Conservation (phyloP, 345 rosid species). For the Eucalyptus polyanthemos region DNA sequence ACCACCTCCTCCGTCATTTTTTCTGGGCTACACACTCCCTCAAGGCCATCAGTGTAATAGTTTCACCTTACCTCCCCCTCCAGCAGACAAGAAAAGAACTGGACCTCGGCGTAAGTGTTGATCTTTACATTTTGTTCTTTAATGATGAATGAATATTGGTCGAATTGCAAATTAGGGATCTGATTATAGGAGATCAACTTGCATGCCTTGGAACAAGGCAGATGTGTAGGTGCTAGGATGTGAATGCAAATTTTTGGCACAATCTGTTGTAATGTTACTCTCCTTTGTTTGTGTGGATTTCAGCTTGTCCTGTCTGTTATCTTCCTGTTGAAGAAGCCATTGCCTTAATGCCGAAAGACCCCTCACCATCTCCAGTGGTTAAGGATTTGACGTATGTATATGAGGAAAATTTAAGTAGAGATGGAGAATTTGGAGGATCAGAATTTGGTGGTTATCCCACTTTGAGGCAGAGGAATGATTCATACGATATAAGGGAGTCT, state of each 20-base stretch:
- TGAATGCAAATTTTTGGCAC: neutral
- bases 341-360: constrained; percentile 70
- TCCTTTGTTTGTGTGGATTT: neutral
- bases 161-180: neutral
- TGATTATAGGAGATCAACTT: neutral
- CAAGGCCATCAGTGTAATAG: constrained; percentile 86
- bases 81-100: constrained; percentile 85
- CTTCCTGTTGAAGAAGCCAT: constrained; percentile 92
- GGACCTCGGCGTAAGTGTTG: constrained; percentile 88
- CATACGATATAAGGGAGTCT: constrained; percentile 69
- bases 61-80: constrained; percentile 94
- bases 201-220: neutral
- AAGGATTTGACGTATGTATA: constrained; percentile 60
- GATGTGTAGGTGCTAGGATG: neutral
- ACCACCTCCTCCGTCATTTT: constrained; percentile 66
- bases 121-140: neutral
- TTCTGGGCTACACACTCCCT: constrained; percentile 88
- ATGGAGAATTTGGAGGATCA: constrained; percentile 89
- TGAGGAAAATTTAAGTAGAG: constrained; percentile 49
- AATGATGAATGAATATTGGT: neutral
- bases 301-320: constrained; percentile 99
- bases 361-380: constrained; percentile 77
- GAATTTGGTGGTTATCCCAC: constrained; percentile 98
- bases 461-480: constrained; percentile 65
- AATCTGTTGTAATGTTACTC: neutral